Base-by-base conservation (phyloP, 148 eudicot genomes). In the Rhododendron henanense region DNA sequence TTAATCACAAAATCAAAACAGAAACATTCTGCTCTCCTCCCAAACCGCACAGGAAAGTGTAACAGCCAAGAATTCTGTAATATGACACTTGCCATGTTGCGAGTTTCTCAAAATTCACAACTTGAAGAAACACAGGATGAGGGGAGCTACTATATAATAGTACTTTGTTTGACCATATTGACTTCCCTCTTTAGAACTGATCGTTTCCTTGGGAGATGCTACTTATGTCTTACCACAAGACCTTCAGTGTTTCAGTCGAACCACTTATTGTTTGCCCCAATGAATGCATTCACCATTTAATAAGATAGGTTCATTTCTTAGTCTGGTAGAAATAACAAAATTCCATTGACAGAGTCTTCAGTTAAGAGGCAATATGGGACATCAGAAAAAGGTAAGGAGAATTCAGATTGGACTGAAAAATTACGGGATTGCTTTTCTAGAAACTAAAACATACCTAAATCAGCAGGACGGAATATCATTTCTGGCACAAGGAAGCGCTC, bases 401-500 rank as follows among this genome's bases (percentile, higher is more conserved):
- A 48, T 23, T 59, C 78, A 71, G 79, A 83, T 48, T 83, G 41
- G 31, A 2, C 31, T 31, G 28, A 25, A 28, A 84, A 48, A 10
- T 10, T 6, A 7, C 0, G 18, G 28, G 48, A 65, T 23, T 21
- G 51, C 75, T 44, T 35, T 37, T 47, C 21, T 84, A 78, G 35
- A 87, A 59, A 51, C 14, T 18, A 41, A 15, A 21, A 87, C 89
- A 11, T 71, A 97, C 98, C 98, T 87, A 97, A 91, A 91, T 97
- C 99, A 90, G 98, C 94, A 79, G 99, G 98, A 44, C 93, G 96
- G 57, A 97, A 97, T 69, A 97, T 88, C 99, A 97, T 97, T 93
- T 97, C 99, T n/a, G 99, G 99, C 71, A 97, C 99, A 91, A 97
- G 94, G 90, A 97, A 96, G 61, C 99, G 94, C 92, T 97, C 99